Conservation (phyloP, 192 early-diverging fungal species). For the Mortierella alpina region DNA sequence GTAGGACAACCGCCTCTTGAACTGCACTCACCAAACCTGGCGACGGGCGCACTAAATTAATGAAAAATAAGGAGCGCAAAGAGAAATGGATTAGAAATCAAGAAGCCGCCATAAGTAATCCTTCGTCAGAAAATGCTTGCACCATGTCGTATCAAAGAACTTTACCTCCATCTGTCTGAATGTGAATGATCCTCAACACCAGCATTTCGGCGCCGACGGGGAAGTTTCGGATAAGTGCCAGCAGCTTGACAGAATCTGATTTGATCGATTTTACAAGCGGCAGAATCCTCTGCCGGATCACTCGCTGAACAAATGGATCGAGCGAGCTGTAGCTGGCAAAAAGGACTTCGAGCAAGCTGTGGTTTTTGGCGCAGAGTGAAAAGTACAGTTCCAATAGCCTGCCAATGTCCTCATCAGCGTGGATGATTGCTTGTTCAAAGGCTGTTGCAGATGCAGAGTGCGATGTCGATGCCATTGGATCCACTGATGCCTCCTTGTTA, state of each 20-base stretch:
- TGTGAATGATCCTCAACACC: constrained; percentile 68
- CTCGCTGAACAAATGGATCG: constrained; percentile 58
- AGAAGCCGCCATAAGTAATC: not conserved
- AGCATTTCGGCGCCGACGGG: constrained; percentile 79
- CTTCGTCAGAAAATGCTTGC: not conserved
- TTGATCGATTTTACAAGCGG: constrained; percentile 76
- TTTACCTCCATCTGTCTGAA: constrained; percentile 70
- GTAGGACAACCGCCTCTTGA: constrained; percentile 58
- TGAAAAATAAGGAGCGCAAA: constrained; percentile 6
- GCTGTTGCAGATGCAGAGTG: not conserved
- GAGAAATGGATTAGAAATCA: not conserved
- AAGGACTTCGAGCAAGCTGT: constrained; percentile 65
- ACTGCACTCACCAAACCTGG: constrained; percentile 69
- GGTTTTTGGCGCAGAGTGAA: constrained; percentile 79
- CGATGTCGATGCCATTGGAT: constrained; percentile 63
- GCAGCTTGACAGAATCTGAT: constrained; percentile 63
- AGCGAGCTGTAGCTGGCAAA: constrained; percentile 27
- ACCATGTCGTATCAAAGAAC: constrained; percentile 7
- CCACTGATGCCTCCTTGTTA: not conserved
- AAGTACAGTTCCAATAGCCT: constrained; percentile 80
- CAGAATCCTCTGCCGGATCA: constrained; percentile 68
- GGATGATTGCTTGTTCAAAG: constrained; percentile 32
- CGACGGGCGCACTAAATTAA: constrained; percentile 54
- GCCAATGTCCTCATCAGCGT: constrained; percentile 73
- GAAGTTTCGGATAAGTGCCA: constrained; percentile 70